Evolutionary conservation across 139 green algal genomes (phyloP).

Genomic region (Klebsormidium nitens): DNA sequence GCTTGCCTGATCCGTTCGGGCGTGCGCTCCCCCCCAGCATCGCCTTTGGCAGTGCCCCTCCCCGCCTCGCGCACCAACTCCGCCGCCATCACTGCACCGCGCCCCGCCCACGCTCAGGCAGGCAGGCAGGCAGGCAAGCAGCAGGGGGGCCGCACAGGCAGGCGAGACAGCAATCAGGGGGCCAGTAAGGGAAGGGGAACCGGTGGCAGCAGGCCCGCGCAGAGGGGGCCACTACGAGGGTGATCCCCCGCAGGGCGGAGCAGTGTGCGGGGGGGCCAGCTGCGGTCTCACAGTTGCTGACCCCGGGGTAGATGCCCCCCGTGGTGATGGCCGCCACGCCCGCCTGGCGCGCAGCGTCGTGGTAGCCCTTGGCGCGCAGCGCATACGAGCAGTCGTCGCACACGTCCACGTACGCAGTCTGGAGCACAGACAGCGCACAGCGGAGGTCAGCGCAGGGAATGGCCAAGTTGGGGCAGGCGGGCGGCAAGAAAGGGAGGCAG

Average conservation of each 20-base stretch:
- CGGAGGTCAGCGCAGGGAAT: background rate
- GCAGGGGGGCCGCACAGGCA: background rate
- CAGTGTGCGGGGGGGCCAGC: background rate
- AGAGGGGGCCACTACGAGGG: background rate
- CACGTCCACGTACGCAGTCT: constrained; percentile 87
- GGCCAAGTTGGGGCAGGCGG: background rate
- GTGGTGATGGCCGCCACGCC: constrained; percentile 85
- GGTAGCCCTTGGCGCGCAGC: constrained; percentile 49
- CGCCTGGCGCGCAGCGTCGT: constrained; percentile 53
- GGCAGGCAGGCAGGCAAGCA: background rate
- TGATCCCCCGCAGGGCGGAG: background rate
- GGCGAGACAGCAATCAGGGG: no score
- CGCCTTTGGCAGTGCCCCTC: background rate
- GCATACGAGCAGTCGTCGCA: constrained; percentile 84
- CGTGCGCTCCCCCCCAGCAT: no score
- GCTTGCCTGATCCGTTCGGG: no score
- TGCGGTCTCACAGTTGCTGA: constrained; percentile 56
- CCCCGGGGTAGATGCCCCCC: constrained; percentile 80
- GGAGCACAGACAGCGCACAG: background rate
- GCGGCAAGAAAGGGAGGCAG: background rate
- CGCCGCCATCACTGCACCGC: constrained; percentile 18
- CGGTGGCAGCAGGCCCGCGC: background rate
- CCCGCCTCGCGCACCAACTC: constrained; percentile 13
- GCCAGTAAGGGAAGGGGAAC: no score
- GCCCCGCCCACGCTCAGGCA: background rate